Base-by-base conservation (phyloP, 2,329 filamentous ascomycete species). In the Hyphodiscus sp. region DNA sequence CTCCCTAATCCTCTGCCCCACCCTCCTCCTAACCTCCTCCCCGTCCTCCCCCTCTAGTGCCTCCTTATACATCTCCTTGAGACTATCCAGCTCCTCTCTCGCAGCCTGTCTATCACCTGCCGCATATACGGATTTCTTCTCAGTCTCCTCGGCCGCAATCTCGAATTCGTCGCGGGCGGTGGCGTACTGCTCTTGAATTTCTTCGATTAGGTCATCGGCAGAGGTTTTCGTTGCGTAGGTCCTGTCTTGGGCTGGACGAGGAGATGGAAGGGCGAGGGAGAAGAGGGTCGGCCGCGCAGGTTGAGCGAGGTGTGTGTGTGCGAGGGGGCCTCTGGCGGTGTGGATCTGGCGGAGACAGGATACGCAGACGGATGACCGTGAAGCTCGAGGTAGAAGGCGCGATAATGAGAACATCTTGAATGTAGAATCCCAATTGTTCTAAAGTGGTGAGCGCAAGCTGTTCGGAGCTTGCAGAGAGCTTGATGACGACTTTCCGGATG, bases 101-200 rank as follows among this genome's bases (percentile, higher is more conserved):
- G 74, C 72, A 3, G 73, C 71, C 38, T 70, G 70, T 2, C 74
- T 69, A 58, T 76, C 74, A 0, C 69, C 73, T 11, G 69, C 68
- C 1, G 73, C 74, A 61, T 76, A 76, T 51, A 74, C 71, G 2
- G 73, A 73, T 1, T 69, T 64, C 29, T 65, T 66, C 42, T 74
- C 69, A 1, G 74, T 76, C 56, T 73, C 74, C 51, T 76, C 74
- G 0, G 69, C 69, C 2, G 74, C 74, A 56, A 77, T 76, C 64
- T 76, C 74, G 53, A 76, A 74, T 61, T 76, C 74, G 58, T 76
- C 74, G 54, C 70, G 69, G 2, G 74, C 73, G 0, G 70, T 70
- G 52, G 72, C 70, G 57, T 45, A 74, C 46, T 71, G 70, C 13
- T 61, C 49, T 51, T 54, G 57, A 18, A 64, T 58, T 47, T 63